Conservation (phyloP, 2,329 filamentous ascomycete genomes). For the Alternaria brassicae region DNA sequence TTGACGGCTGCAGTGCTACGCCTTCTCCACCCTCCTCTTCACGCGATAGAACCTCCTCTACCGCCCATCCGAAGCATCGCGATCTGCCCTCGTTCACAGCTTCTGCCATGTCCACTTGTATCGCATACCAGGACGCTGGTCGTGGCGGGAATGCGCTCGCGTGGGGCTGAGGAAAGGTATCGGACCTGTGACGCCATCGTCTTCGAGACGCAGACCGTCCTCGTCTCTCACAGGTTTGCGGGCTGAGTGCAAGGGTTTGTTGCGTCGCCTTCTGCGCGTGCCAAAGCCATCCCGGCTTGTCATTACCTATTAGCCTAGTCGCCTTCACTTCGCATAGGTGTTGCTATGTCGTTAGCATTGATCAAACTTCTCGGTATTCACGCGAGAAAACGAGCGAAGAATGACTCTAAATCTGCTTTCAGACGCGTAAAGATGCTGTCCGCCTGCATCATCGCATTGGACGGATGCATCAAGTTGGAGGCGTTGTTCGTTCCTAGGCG, state of each 20-base stretch:
- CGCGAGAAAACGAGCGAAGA: not conserved
- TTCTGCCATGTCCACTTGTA: conserved; percentile 63
- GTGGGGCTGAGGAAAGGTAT: conserved; percentile 61
- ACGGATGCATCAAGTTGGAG: not conserved
- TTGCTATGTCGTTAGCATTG: not conserved
- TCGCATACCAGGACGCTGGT: conserved; percentile 43
- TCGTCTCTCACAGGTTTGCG: conserved; percentile 36
- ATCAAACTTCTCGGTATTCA: not conserved
- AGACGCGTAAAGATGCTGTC: not conserved
- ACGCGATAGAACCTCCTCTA: conserved; percentile 59
- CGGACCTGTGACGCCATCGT: conserved; percentile 48
- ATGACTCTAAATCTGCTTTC: not conserved
- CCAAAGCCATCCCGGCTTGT: not conserved
- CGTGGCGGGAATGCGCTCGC: conserved; percentile 20
- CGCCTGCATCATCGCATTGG: conserved; percentile 2
- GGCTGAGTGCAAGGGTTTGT: conserved; percentile 34
- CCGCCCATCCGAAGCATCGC: conserved; percentile 73
- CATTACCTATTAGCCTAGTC: not conserved
- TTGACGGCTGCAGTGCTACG: conserved; percentile 21
- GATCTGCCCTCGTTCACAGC: conserved; percentile 71
- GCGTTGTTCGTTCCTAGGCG: not conserved
- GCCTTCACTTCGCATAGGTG: not conserved
- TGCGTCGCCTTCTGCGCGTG: conserved; percentile 27
- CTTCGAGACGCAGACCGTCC: conserved; percentile 29
- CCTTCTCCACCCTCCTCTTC: conserved; percentile 21